A percentile compares a stretch with the other conserved stretches of the same genome.
phyloP scores from a whole-genome alignment of 352 stramenopile genomes.

The Pythium sukuiense region DNA sequence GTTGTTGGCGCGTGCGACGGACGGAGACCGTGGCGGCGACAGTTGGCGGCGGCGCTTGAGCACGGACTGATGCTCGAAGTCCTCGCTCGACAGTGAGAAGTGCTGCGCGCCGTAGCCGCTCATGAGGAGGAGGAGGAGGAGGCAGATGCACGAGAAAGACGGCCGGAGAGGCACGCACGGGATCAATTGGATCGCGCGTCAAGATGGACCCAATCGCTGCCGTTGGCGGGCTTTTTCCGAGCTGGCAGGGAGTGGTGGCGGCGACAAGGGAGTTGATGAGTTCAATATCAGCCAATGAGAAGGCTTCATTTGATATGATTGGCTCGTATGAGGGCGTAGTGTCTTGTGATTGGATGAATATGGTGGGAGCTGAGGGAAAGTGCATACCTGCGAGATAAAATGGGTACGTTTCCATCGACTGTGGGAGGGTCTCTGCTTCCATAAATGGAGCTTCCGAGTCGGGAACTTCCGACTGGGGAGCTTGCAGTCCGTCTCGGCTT shows the following conservation, averaged over 20 bases:
- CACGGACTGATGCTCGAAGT: conserved; percentile 54
- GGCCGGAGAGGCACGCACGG: neutral
- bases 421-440: too few species aligned
- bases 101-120: conserved; percentile 17
- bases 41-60: conserved; percentile 56
- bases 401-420: too few species aligned
- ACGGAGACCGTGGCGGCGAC: conserved; percentile 29
- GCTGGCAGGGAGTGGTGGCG: neutral
- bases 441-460: too few species aligned
- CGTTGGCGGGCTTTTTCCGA: conserved; percentile 12
- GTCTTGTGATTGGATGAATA: too few species aligned
- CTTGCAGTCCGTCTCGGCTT: too few species aligned
- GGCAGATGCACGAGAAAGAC: neutral
- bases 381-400: too few species aligned
- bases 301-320: too few species aligned
- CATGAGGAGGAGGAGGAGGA: neutral
- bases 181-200: neutral
- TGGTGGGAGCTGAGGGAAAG: too few species aligned
- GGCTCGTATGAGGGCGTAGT: too few species aligned
- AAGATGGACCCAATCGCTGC: neutral
- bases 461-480: too few species aligned
- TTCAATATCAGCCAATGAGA: neutral
- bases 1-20: neutral
- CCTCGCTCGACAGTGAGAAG: conserved; percentile 60
- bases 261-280: neutral